Base-by-base conservation (phyloP, 805 yeast species). In the Metschnikowia cubensis region DNA sequence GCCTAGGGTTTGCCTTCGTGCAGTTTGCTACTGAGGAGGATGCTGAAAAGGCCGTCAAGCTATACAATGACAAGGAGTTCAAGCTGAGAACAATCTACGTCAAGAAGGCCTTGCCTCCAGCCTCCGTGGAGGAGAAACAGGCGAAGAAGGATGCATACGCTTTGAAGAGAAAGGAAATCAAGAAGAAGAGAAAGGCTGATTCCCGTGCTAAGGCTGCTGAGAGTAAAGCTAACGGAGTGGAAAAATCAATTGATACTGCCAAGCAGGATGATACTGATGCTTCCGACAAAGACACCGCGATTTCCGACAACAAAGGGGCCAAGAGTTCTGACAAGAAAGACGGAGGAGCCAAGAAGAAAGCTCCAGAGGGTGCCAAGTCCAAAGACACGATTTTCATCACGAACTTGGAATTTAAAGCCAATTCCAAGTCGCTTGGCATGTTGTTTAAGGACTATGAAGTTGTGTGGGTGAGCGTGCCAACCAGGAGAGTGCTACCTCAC, bases 1-100 rank as follows among this genome's bases (percentile, higher is more conserved):
- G 69, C 63, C 77, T 71, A 52, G 87, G 87, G 37, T 82, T 79
- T 58, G 86, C 83, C 13, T 83, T 82, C 62, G 78, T 81, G 46
- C 79, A 81, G 52, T 80, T 80, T 58, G 73, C 65, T 39, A 57
- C 67, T 43, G 72, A 70, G 42, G 73, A 64, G 18, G 72, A 72
- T 22, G 80, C 80, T 11, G 78, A 74, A 43, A 62, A 62, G 45
- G 78, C 79, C 29, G 70, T 79, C 57, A 70, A 62, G 46, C 62
- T 68, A 44, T 73, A 61, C 58, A 73, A 71, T 50, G 76, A 76
- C 49, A 62, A 63, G 47, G 70, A 69, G 51, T 72, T 77, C 64
- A 76, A 75, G 55, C 72, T 68, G 48, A 70, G 82, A 60, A 64
- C 71, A 48, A 72, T 83, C 46, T 75, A 73, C 52, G 76, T 81